phyloP scores from a whole-genome alignment of 768 basidiomycete genomes.

The Nevesoporus exiguus region DNA sequence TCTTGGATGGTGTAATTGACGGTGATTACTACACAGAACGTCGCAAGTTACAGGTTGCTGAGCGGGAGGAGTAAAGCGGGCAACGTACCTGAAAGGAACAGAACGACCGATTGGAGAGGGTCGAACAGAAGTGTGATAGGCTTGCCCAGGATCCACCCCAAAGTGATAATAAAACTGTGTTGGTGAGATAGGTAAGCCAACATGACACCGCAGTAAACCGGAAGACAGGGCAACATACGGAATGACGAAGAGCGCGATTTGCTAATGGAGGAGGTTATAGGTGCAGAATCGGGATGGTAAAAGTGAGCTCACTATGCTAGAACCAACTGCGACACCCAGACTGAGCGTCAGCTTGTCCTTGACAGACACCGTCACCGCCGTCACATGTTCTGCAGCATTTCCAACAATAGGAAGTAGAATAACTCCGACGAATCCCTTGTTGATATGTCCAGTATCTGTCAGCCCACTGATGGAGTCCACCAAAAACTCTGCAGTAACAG shows the following conservation, averaged over 20 bases:
- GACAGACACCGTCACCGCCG: slow-evolving; percentile 87
- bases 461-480: slow-evolving; percentile 82
- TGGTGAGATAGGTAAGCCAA: slow-evolving; percentile 10
- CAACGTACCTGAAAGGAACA: slow-evolving; percentile 24
- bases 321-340: slow-evolving; percentile 86
- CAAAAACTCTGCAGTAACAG: slow-evolving; percentile 60
- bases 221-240: slow-evolving; percentile 37
- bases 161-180: slow-evolving; percentile 62
- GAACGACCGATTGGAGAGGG: slow-evolving; percentile 64
- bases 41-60: neutral
- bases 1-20: slow-evolving; percentile 86
- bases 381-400: slow-evolving; percentile 89
- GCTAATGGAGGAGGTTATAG: slow-evolving; percentile 38
- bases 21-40: slow-evolving; percentile 57
- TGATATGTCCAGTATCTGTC: slow-evolving; percentile 52
- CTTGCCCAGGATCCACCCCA: slow-evolving; percentile 80
- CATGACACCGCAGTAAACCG: neutral
- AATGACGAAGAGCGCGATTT: slow-evolving; percentile 70
- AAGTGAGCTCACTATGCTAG: slow-evolving; percentile 59
- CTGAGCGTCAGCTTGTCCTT: slow-evolving; percentile 87
- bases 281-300: neutral
- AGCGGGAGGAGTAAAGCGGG: slow-evolving; percentile 2
- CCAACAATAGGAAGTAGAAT: slow-evolving; percentile 90
- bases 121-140: slow-evolving; percentile 82
- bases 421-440: slow-evolving; percentile 80